Percentiles rank a stretch among this genome's conserved stretches.
phyloP scores from a whole-genome alignment of 1,284 basidiomycete species.

The Wallemia ichthyophaga region DNA sequence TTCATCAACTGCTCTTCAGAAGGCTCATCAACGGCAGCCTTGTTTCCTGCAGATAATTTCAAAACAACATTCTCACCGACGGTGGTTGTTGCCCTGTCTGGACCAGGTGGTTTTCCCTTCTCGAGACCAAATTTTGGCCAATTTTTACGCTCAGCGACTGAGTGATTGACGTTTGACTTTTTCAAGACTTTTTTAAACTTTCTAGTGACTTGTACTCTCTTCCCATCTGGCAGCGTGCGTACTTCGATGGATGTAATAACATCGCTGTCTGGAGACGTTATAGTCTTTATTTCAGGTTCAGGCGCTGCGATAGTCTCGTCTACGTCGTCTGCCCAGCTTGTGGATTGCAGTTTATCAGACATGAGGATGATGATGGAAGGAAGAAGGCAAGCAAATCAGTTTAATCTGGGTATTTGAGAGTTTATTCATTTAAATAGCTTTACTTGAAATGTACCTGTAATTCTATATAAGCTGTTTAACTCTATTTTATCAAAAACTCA shows the following conservation, averaged over 20 bases:
- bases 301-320: background rate
- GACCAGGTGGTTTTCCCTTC: constrained; percentile 58
- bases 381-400: background rate
- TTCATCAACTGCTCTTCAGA: constrained; percentile 28
- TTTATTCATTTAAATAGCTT: too few relatives aligned
- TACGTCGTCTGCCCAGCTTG: background rate
- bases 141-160: constrained; percentile 68
- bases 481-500: background rate
- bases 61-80: constrained; percentile 70
- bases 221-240: background rate
- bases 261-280: background rate
- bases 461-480: background rate
- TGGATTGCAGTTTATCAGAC: background rate
- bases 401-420: too few relatives aligned
- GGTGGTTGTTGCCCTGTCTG: constrained; percentile 79
- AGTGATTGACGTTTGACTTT: constrained; percentile 74
- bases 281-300: background rate
- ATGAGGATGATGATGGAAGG: background rate
- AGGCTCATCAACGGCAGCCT: constrained; percentile 25
- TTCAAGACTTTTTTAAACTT: constrained; percentile 63
- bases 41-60: constrained; percentile 52
- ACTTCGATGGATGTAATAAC: background rate
- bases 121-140: constrained; percentile 91
- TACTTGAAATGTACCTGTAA: background rate
- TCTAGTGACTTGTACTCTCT: constrained; percentile 34